Evolutionary conservation across 495 filamentous ascomycete genomes (phyloP).

Genomic region (Aspergillus hancockii): DNA sequence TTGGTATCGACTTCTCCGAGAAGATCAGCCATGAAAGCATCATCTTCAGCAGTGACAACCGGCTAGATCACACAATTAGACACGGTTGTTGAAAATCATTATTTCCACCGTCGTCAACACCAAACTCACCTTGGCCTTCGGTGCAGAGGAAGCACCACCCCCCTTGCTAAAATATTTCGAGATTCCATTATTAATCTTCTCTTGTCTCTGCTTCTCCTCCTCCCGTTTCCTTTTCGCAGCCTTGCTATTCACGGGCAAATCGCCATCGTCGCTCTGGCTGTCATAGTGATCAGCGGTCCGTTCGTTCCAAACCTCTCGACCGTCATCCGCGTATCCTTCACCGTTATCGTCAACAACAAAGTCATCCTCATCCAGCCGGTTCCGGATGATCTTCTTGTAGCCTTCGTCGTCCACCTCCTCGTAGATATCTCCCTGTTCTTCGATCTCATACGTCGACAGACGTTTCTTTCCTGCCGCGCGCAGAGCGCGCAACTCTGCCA

Average conservation of each 20-base stretch:
- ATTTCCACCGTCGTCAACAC: neutral
- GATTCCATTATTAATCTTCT: slow-evolving; percentile 87
- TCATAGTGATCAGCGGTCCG: slow-evolving; percentile 57
- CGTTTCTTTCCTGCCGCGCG: slow-evolving; percentile 88
- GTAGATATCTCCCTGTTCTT: slow-evolving; percentile 82
- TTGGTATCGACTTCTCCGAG: slow-evolving; percentile 89
- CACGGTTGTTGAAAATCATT: neutral
- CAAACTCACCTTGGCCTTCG: slow-evolving; percentile 74
- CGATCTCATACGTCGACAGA: slow-evolving; percentile 83
- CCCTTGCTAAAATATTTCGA: slow-evolving; percentile 87
- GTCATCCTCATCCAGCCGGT: slow-evolving; percentile 89
- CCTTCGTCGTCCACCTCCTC: slow-evolving; percentile 96
- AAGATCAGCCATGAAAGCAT: slow-evolving; percentile 79
- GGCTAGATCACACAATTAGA: slow-evolving; percentile 29
- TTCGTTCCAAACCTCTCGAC: slow-evolving; percentile 94
- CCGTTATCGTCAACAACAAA: slow-evolving; percentile 97
- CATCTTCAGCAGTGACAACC: slow-evolving; percentile 74
- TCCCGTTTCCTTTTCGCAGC: slow-evolving; percentile 84
- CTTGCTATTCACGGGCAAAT: slow-evolving; percentile 64
- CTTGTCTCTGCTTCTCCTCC: slow-evolving; percentile 81
- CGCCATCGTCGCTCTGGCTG: slow-evolving; percentile 69
- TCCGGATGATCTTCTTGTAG: slow-evolving; percentile 93
- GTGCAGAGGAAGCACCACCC: slow-evolving; percentile 58
- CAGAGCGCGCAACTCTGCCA: slow-evolving; percentile 82
- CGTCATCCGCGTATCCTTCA: slow-evolving; percentile 93